These are phyloP conservation scores for Telfairia occidentalis DNA, from an alignment of 331 rosid species.

Conservation along the genomic window DNA sequence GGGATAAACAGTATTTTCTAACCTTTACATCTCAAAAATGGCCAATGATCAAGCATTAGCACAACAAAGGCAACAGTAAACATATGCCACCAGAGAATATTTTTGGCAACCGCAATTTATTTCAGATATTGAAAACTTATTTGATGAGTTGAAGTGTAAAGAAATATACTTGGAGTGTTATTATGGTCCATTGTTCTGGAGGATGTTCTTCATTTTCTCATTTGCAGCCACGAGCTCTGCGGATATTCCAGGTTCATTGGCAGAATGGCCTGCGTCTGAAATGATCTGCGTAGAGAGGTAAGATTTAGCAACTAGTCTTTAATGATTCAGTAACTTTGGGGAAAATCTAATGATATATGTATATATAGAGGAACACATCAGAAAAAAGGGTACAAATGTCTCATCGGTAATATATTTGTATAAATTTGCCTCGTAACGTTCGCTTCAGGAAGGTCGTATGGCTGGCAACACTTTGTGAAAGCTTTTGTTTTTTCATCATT, in stretches of 20 bases:
- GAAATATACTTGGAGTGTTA: not conserved
- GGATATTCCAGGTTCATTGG: constrained; percentile 79
- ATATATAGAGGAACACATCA: not conserved
- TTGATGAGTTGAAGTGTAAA: not conserved
- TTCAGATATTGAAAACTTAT: not conserved
- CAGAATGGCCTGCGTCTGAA: constrained; percentile 85
- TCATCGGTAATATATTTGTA: not conserved
- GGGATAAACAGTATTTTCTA: not conserved
- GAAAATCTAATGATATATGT: not conserved
- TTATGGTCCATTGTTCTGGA: constrained; percentile 32
- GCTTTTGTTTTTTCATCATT: not conserved
- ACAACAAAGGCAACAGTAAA: not conserved
- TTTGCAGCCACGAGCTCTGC: constrained; percentile 90
- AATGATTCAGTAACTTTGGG: not conserved
- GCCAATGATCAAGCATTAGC: not conserved
- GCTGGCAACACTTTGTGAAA: not conserved
- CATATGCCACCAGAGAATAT: not conserved
- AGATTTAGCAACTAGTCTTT: constrained; percentile 11
- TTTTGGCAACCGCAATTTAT: not conserved
- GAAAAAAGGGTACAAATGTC: not conserved
- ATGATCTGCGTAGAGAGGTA: constrained; percentile 44
- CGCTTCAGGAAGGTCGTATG: not conserved
- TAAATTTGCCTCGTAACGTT: not conserved
- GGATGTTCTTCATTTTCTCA: constrained; percentile 55
- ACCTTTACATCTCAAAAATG: not conserved